Conservation (phyloP, 208 protist species). For the Leishmania amazonensis region DNA sequence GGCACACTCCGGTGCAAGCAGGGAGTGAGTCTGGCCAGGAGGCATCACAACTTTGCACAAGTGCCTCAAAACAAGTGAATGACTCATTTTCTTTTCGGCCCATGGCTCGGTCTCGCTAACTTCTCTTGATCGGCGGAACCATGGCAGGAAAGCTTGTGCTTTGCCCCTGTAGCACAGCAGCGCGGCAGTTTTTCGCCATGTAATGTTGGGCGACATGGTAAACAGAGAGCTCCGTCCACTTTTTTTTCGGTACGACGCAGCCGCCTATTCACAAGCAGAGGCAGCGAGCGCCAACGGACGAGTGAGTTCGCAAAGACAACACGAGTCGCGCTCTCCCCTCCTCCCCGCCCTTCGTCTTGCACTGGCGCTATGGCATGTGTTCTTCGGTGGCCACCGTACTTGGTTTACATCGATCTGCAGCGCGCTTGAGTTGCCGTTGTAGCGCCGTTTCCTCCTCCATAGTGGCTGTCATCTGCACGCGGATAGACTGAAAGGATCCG, state of each 20-base stretch:
- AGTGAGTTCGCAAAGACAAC: not conserved
- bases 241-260: not conserved
- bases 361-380: not conserved
- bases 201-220: not conserved
- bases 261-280: not conserved
- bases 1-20: not conserved
- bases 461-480: not conserved
- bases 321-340: not conserved
- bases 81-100: not conserved
- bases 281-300: not conserved
- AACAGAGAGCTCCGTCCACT: not conserved
- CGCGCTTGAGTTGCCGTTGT: slow-evolving; percentile 1
- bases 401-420: slow-evolving; percentile 11
- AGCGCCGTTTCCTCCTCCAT: not conserved
- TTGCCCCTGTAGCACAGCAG: not conserved
- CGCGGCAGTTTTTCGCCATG: not conserved
- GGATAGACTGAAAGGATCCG: not conserved
- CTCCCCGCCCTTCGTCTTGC: not conserved
- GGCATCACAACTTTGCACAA: not conserved
- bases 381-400: not conserved
- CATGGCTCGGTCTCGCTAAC: not conserved
- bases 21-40: not conserved
- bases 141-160: not conserved
- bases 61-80: not conserved
- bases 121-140: too few relatives aligned